These are phyloP conservation scores for Dendrobium chrysotoxum DNA, from an alignment of 106 monocot genomes.

Conservation along the genomic window DNA sequence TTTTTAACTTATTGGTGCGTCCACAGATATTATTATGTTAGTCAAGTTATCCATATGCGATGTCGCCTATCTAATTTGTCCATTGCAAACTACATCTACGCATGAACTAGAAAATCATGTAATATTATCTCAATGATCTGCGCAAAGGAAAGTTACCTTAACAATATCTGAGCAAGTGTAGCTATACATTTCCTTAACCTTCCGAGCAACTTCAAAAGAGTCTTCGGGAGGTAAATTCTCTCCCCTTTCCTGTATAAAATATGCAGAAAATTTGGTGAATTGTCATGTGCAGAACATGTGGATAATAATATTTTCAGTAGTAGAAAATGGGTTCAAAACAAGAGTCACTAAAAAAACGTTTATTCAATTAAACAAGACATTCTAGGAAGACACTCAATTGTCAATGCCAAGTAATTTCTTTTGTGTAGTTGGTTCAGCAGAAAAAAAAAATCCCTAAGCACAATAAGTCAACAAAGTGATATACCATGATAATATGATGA, in stretches of 20 bases:
- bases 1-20: too few relatives aligned
- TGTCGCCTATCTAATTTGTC: neutral
- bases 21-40: neutral
- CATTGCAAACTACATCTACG: neutral
- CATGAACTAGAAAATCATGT: neutral
- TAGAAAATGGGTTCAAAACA: neutral
- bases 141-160: slow-evolving; percentile 44
- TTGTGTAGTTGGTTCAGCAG: neutral
- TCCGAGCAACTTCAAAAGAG: slow-evolving; percentile 74
- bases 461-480: neutral
- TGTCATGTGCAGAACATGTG: neutral
- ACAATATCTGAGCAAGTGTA: slow-evolving; percentile 84
- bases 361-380: neutral
- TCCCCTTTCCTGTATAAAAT: slow-evolving; percentile 65
- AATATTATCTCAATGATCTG: neutral
- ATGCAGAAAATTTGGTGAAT: neutral
- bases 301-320: neutral
- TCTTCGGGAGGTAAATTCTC: slow-evolving; percentile 85
- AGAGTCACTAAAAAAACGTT: neutral
- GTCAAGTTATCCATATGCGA: neutral
- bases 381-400: neutral
- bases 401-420: neutral
- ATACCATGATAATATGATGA: neutral
- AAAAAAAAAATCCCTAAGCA: neutral
- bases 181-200: slow-evolving; percentile 76